These are phyloP conservation scores for Pseudoturritis turrita DNA, from an alignment of 345 rosid genomes.

Conservation along the genomic window DNA sequence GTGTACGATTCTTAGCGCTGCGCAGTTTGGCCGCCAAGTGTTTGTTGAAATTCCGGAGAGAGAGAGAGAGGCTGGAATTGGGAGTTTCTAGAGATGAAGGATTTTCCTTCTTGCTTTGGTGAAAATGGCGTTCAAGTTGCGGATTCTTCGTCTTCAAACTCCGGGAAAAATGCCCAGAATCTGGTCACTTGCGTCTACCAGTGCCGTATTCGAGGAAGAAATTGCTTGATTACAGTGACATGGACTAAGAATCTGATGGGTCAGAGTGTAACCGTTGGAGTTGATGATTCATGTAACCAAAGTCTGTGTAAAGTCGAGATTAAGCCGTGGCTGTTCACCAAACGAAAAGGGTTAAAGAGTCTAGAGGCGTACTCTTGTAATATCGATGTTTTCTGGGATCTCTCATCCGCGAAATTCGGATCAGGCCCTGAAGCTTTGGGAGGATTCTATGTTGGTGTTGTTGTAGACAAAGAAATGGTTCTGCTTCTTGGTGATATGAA, in stretches of 20 bases:
- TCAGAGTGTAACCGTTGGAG: constrained; percentile 64
- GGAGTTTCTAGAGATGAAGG: constrained; percentile 55
- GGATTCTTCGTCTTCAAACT: constrained; percentile 63
- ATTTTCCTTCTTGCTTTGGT: constrained; percentile 95
- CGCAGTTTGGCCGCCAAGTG: constrained; percentile 16
- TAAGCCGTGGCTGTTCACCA: constrained; percentile 87
- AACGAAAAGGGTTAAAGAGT: constrained; percentile 68
- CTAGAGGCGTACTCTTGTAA: constrained; percentile 50
- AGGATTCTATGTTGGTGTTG: constrained; percentile 65
- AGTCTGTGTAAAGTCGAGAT: constrained; percentile 78
- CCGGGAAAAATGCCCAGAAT: constrained; percentile 66
- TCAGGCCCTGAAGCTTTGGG: constrained; percentile 75
- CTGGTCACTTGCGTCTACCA: constrained; percentile 74
- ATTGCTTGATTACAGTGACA: constrained; percentile 63
- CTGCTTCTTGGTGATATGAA: constrained; percentile 81
- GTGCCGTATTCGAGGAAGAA: constrained; percentile 51
- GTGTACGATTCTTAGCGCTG: neutral
- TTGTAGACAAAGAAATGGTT: constrained; percentile 54
- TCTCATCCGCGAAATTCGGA: constrained; percentile 72
- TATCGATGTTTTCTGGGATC: constrained; percentile 67
- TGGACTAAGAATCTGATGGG: constrained; percentile 92
- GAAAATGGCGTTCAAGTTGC: constrained; percentile 96
- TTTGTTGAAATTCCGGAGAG: constrained; percentile 19
- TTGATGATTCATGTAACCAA: constrained; percentile 60
- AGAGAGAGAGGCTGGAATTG: neutral